A percentile compares a stretch with the other conserved stretches of the same genome.
These are phyloP conservation scores for Mycena sp. DNA, from an alignment of 1,284 basidiomycete species.

Conservation along the genomic window DNA sequence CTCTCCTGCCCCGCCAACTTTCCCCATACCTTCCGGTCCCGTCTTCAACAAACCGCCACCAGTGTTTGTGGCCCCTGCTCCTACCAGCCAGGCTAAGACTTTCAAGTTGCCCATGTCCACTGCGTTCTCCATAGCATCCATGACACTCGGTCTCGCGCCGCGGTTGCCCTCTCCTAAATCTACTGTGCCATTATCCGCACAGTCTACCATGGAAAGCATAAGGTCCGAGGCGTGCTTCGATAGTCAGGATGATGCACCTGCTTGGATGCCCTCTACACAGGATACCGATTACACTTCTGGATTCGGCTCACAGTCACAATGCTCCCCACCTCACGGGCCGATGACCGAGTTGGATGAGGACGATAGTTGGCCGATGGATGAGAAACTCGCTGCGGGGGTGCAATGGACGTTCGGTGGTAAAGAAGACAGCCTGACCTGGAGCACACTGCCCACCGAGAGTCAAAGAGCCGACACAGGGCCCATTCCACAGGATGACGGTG, in stretches of 20 bases:
- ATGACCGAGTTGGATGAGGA: slow-evolving; percentile 59
- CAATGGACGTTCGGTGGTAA: slow-evolving; percentile 62
- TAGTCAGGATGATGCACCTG: slow-evolving; percentile 50
- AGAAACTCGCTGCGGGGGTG: slow-evolving; percentile 60
- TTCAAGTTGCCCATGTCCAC: slow-evolving; percentile 30
- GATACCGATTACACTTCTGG: slow-evolving; percentile 60
- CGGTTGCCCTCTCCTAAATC: slow-evolving; percentile 42
- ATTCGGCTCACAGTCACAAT: slow-evolving; percentile 46
- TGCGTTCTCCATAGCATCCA: slow-evolving; percentile 52
- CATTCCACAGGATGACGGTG: slow-evolving; percentile 28
- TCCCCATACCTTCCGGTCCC: slow-evolving; percentile 49
- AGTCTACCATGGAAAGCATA: slow-evolving; percentile 62
- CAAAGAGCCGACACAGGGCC: slow-evolving; percentile 50
- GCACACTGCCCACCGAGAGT: slow-evolving; percentile 66
- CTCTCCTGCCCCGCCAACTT: slow-evolving; percentile 56
- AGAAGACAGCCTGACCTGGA: slow-evolving; percentile 79
- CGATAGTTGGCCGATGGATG: slow-evolving; percentile 78
- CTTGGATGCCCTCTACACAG: slow-evolving; percentile 69
- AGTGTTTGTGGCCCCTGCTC: slow-evolving; percentile 56
- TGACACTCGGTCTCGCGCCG: slow-evolving; percentile 55
- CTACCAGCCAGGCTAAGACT: neutral
- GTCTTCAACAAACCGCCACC: slow-evolving; percentile 69
- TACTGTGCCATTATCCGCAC: slow-evolving; percentile 52
- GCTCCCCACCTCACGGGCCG: slow-evolving; percentile 37
- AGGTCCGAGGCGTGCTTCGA: slow-evolving; percentile 62